These are phyloP conservation scores for Phoma herbarum DNA, from an alignment of 2,329 filamentous ascomycete species.

Conservation along the genomic window DNA sequence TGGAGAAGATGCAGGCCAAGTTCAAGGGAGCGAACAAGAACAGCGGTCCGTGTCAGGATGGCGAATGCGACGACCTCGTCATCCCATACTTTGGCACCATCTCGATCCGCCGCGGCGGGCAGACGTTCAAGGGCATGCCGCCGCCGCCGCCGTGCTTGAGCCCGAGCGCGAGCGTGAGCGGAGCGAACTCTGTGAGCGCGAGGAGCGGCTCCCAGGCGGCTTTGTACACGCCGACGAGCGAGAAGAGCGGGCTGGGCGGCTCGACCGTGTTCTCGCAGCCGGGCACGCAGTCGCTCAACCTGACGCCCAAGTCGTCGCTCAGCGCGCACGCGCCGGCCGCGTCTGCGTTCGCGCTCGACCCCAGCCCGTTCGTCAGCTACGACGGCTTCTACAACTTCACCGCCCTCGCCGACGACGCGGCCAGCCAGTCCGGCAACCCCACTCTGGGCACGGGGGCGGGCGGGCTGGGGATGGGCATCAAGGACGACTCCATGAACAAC, in stretches of 20 bases:
- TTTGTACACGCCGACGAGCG: conserved; percentile 17
- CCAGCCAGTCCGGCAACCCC: not conserved
- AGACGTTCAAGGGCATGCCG: not conserved
- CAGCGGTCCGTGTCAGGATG: conserved; percentile 9
- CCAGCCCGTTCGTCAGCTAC: conserved; percentile 47
- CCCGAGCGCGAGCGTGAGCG: not conserved
- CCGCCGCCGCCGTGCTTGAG: not conserved
- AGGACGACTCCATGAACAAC: conserved; percentile 44
- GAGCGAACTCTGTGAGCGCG: too few species aligned
- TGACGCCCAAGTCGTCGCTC: conserved; percentile 24
- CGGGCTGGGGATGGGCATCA: conserved; percentile 26
- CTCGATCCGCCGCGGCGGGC: conserved; percentile 45
- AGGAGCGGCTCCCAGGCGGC: not conserved
- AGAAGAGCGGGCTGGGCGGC: conserved; percentile 2
- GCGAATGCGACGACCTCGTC: conserved; percentile 40
- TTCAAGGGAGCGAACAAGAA: conserved; percentile 26
- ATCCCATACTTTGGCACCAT: conserved; percentile 57
- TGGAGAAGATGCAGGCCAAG: conserved; percentile 50
- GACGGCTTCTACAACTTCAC: conserved; percentile 53
- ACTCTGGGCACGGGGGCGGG: not conserved
- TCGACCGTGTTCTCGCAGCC: not conserved
- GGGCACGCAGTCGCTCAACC: not conserved
- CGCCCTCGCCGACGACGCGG: conserved; percentile 27
- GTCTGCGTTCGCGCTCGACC: conserved; percentile 24
- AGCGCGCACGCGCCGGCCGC: conserved; percentile 25